Evolutionary conservation across 1,139 yeast species (phyloP).

Genomic region (Trichomonascaceae sp.): DNA sequence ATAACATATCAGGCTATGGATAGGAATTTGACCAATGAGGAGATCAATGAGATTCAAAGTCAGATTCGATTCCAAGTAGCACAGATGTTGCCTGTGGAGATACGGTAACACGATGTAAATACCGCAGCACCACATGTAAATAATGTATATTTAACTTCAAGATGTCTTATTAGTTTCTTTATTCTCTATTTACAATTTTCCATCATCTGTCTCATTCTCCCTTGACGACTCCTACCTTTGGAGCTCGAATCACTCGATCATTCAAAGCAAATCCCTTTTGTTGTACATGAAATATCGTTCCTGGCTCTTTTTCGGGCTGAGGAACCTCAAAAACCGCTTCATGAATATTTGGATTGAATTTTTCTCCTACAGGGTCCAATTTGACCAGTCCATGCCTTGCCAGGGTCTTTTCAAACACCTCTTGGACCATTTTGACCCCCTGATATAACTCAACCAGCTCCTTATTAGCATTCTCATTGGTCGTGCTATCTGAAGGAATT

Average conservation of each 20-base stretch:
- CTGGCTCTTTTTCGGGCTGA: conserved; percentile 85
- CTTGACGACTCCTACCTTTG: conserved; percentile 93
- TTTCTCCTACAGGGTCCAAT: conserved; percentile 78
- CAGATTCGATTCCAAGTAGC: conserved; percentile 53
- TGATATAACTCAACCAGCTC: conserved; percentile 76
- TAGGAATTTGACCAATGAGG: conserved; percentile 75
- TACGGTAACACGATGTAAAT: conserved; percentile 40
- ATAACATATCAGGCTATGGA: conserved; percentile 95
- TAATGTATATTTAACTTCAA: neutral
- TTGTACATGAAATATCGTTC: conserved; percentile 89
- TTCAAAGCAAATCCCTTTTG: conserved; percentile 85
- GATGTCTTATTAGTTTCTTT: neutral
- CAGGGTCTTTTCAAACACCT: conserved; percentile 80
- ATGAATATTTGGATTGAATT: conserved; percentile 85
- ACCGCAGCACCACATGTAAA: neutral
- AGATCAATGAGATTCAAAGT: conserved; percentile 65
- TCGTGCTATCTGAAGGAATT: conserved; percentile 51
- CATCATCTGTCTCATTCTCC: conserved; percentile 21
- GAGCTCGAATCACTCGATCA: conserved; percentile 87
- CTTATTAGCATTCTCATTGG: conserved; percentile 31
- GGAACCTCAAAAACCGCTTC: conserved; percentile 91
- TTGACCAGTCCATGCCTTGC: conserved; percentile 72
- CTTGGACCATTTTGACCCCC: conserved; percentile 89
- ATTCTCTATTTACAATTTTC: neutral
- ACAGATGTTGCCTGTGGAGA: conserved; percentile 49